Conservation (phyloP, 352 stramenopile species). For the Pythium brachiatum region DNA sequence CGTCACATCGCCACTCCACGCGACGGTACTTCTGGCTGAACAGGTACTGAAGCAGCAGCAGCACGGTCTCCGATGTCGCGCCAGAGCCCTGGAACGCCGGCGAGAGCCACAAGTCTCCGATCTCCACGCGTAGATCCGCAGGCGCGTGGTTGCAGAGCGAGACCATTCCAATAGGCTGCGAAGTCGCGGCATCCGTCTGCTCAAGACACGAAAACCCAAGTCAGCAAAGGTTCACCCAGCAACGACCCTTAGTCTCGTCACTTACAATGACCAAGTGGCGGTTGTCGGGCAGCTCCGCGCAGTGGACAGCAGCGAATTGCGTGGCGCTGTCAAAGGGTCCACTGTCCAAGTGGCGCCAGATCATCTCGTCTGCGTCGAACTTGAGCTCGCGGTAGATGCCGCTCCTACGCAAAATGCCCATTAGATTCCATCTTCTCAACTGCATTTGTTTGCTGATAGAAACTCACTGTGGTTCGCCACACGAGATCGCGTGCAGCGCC, state of each 20-base stretch:
- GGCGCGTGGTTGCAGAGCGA: conserved; percentile 73
- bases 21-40: conserved; percentile 79
- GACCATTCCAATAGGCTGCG: conserved; percentile 73
- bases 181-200: conserved; percentile 46
- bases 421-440: too few species aligned
- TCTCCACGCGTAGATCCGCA: conserved; percentile 69
- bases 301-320: conserved; percentile 41
- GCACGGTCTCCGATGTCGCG: conserved; percentile 53
- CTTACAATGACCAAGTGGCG: conserved; percentile 63
- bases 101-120: conserved; percentile 78
- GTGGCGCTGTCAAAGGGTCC: conserved; percentile 48
- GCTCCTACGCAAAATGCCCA: conserved; percentile 23
- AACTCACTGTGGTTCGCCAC: conserved; percentile 36
- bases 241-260: too few species aligned
- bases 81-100: conserved; percentile 69
- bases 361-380: conserved; percentile 75
- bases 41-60: conserved; percentile 70
- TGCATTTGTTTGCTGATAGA: neutral
- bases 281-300: conserved; percentile 29
- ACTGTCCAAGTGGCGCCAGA: conserved; percentile 70
- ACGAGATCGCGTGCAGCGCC: conserved; percentile 48
- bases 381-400: conserved; percentile 59
- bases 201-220: neutral
- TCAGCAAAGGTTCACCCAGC: too few species aligned
- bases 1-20: conserved; percentile 86